Base-by-base conservation (phyloP, 2,329 filamentous ascomycete species). In the Monilinia fructicola region DNA sequence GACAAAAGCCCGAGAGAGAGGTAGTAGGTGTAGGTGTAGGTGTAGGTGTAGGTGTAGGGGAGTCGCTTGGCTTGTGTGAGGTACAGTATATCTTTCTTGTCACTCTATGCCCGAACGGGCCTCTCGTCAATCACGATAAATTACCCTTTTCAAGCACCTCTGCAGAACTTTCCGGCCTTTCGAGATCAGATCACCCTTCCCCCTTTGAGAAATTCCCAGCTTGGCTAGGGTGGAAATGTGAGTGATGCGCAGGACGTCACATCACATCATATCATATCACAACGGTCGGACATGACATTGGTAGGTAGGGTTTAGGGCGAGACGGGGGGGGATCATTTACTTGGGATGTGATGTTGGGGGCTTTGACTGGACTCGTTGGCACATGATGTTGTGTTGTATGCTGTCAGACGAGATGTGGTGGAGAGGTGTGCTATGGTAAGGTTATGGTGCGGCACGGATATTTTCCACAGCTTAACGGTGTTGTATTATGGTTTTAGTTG, bases 281-380 rank as follows among this genome's bases (percentile, higher is more conserved):
- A 59, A 59, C 55, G 40, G 55, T 46, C 40, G 55, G 55, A 59
- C 11, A 46, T 59, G 40, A n/a, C 40, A 59, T 59, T 59, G 55
- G 55, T 58, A 58, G 16, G 54, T 58, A 58, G 18, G 55, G 55
- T 58, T 58, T 46, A 58, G 55, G 55, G 40, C 12, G 55, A 28
- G 40, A 6, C 5, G n/a, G 21, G 40, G 40, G 21, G 23, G 40
- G 26, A 38, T 44, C 14, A 16, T 35, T 35, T 35, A 35, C 31
- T 35, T 35, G 31, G 14, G 54, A 42, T 7, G 40, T 5, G 40
- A 28, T 16, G 16, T 12, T 44, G 55, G 23, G 38, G 38, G 23
- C 18, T 35, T 35, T 7, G 12, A 56, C 26, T 44, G 54, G 38
- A 58, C 2, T n/a, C 40, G 23, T 16, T 52, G 23, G 23, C 55